A percentile compares a stretch with the other conserved stretches of the same genome.
These are phyloP conservation scores for Iris pallida DNA, from an alignment of 116 monocot genomes.

Conservation along the genomic window DNA sequence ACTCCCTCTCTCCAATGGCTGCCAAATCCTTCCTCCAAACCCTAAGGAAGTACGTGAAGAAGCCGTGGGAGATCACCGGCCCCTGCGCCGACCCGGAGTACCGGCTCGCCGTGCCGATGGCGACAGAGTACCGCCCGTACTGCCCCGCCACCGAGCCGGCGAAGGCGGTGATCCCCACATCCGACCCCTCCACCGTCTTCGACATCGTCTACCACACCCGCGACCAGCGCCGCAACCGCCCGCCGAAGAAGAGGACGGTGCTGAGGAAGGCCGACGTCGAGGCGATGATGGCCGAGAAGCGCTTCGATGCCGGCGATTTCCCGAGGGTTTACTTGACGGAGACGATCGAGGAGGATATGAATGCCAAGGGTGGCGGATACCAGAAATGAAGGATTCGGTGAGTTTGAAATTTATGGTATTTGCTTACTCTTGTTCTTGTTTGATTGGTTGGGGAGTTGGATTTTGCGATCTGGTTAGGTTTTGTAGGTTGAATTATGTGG, in stretches of 20 bases:
- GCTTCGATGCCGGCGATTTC: slow-evolving; percentile 56
- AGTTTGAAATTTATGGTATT: too few relatives aligned
- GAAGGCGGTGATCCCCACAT: slow-evolving; percentile 63
- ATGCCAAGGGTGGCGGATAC: slow-evolving; percentile 75
- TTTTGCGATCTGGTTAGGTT: too few relatives aligned
- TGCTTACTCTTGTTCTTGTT: too few relatives aligned
- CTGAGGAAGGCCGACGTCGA: slow-evolving; percentile 72
- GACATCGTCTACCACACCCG: slow-evolving; percentile 91
- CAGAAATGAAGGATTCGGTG: slow-evolving; percentile 31
- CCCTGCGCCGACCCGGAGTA: slow-evolving; percentile 88
- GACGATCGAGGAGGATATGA: slow-evolving; percentile 52
- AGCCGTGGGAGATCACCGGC: slow-evolving; percentile 97
- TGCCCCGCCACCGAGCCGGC: slow-evolving; percentile 64
- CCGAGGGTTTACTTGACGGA: slow-evolving; percentile 57
- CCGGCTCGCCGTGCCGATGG: slow-evolving; percentile 51
- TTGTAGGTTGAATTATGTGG: too few relatives aligned
- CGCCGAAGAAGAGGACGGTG: slow-evolving; percentile 52
- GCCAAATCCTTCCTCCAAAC: slow-evolving; percentile 46
- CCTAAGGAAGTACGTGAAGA: slow-evolving; percentile 59
- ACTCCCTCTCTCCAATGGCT: slow-evolving; percentile 13
- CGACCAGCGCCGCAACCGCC: slow-evolving; percentile 75
- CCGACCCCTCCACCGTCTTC: slow-evolving; percentile 78
- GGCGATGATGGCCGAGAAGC: slow-evolving; percentile 74
- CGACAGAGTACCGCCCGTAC: slow-evolving; percentile 69
- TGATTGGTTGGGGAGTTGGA: too few relatives aligned